Evolutionary conservation across 192 early-diverging fungal genomes (phyloP).

Genomic region (Lobulomyces angularis): DNA sequence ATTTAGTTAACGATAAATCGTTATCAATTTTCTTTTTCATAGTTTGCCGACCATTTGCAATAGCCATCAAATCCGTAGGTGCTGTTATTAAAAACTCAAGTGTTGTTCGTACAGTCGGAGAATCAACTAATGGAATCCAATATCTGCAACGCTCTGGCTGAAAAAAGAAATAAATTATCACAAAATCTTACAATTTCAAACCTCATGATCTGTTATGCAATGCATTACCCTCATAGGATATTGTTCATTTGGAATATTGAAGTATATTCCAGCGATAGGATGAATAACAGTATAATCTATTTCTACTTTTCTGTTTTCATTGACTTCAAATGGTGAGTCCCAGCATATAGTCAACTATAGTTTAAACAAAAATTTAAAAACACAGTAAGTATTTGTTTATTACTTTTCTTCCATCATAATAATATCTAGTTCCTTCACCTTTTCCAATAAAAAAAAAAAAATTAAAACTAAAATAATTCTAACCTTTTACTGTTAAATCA

Average conservation of each 20-base stretch:
- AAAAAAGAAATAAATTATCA: no score
- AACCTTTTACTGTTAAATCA: no score
- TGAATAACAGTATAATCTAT: constrained; percentile 16
- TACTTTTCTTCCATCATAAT: no score
- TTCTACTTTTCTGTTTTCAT: constrained; percentile 16
- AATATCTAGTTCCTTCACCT: no score
- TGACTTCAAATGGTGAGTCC: constrained; percentile 14
- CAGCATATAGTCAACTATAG: no score
- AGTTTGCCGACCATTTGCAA: constrained; percentile 31
- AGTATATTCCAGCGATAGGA: constrained; percentile 30
- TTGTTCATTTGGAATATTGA: constrained; percentile 18
- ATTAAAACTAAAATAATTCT: no score
- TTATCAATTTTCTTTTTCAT: constrained; percentile 10
- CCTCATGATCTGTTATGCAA: constrained; percentile 35
- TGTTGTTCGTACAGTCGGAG: constrained; percentile 29
- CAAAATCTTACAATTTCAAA: constrained; percentile 15
- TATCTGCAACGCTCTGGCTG: constrained; percentile 30
- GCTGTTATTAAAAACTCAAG: constrained; percentile 30
- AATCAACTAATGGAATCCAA: constrained; percentile 39
- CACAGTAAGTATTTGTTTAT: no score
- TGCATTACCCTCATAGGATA: constrained; percentile 16
- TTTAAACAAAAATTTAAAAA: no score
- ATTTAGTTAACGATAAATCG: constrained; percentile 21
- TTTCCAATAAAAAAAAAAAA: no score
- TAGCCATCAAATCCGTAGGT: constrained; percentile 15